A percentile compares a stretch with the other conserved stretches of the same genome.
Conservation (phyloP, 805 yeast genomes). For the Candida khao-thaluensis region DNA sequence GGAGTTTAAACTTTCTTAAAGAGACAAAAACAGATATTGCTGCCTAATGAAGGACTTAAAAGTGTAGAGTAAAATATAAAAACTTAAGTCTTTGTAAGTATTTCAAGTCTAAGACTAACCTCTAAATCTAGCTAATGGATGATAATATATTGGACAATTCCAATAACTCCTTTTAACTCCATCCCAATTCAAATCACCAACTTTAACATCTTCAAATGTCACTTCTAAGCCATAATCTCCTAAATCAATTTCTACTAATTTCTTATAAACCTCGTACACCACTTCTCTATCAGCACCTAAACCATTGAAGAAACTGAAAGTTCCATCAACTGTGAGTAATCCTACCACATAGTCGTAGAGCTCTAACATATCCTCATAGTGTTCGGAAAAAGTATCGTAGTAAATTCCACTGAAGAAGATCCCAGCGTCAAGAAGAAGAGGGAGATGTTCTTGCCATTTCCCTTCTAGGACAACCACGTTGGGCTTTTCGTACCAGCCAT, state of each 20-base stretch:
- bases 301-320: constrained; percentile 90
- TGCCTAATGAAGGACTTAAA: too few species aligned
- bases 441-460: constrained; percentile 87
- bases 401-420: constrained; percentile 87
- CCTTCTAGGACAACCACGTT: constrained; percentile 79
- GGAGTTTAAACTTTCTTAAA: too few species aligned
- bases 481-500: constrained; percentile 80
- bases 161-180: constrained; percentile 63
- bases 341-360: constrained; percentile 82
- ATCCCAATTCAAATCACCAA: constrained; percentile 57
- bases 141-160: constrained; percentile 67
- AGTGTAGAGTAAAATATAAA: neutral
- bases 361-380: constrained; percentile 84
- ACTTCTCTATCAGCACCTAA: constrained; percentile 47
- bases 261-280: constrained; percentile 68
- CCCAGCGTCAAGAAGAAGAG: constrained; percentile 55
- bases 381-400: constrained; percentile 92
- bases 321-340: constrained; percentile 74
- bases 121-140: constrained; percentile 55
- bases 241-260: constrained; percentile 77
- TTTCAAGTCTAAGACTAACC: too few species aligned
- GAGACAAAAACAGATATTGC: too few species aligned
- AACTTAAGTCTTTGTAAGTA: too few species aligned
- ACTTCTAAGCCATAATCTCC: constrained; percentile 74
- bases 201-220: constrained; percentile 48